A percentile compares a stretch with the other conserved stretches of the same genome.
phyloP scores from a whole-genome alignment of 2,329 filamentous ascomycete species.

The Phoma sp. region DNA sequence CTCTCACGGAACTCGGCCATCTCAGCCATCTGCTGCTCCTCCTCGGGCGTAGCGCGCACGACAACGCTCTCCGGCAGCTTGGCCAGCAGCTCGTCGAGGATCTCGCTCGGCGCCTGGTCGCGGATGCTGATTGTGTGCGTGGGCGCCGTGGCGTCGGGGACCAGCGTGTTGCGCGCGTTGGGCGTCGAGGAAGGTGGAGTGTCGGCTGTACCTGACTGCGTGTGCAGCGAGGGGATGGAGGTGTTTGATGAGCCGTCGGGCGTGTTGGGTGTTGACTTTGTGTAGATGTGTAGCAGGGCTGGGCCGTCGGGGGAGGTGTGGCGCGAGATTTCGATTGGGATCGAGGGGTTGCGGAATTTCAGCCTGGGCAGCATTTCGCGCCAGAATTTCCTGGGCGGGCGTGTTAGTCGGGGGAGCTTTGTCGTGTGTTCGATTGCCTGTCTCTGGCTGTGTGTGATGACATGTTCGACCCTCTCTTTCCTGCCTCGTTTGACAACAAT shows the following conservation, averaged over 20 bases:
- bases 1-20: constrained; percentile 62
- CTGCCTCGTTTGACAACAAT: neutral
- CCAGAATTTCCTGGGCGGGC: constrained; percentile 79
- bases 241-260: constrained; percentile 14
- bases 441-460: neutral
- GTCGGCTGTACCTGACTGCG: constrained; percentile 14
- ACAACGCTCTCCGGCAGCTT: constrained; percentile 65
- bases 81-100: constrained; percentile 67
- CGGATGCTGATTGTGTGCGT: constrained; percentile 64
- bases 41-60: constrained; percentile 65
- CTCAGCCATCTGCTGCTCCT: constrained; percentile 64
- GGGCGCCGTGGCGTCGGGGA: constrained; percentile 45
- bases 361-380: constrained; percentile 79
- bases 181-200: constrained; percentile 28
- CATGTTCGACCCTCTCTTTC: neutral
- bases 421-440: neutral
- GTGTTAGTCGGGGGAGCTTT: neutral
- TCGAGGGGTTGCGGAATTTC: constrained; percentile 90
- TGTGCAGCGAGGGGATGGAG: constrained; percentile 23
- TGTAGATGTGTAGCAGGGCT: constrained; percentile 41
- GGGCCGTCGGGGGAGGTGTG: constrained; percentile 55
- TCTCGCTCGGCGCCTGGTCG: constrained; percentile 64
- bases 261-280: constrained; percentile 23
- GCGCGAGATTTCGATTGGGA: constrained; percentile 83
- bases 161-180: constrained; percentile 31